These are phyloP conservation scores for Vickermania spadyakhi DNA, from an alignment of 208 protist genomes.

Conservation along the genomic window DNA sequence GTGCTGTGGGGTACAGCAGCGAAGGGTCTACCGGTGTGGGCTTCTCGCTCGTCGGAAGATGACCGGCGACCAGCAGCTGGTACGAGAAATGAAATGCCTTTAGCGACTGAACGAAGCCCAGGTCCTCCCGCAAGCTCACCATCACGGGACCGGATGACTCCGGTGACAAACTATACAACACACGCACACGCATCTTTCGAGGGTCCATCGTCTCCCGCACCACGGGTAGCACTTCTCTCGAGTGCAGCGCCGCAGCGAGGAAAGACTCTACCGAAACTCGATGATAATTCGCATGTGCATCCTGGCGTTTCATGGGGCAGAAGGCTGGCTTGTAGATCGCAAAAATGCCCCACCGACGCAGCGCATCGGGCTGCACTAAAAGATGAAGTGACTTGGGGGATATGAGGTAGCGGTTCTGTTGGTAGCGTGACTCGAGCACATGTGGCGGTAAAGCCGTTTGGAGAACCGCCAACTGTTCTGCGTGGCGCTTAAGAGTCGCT, in stretches of 20 bases:
- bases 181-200: constrained; percentile 39
- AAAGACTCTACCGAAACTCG: constrained; percentile 76
- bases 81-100: constrained; percentile 47
- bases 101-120: constrained; percentile 34
- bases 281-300: constrained; percentile 68
- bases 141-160: constrained; percentile 72
- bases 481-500: constrained; percentile 43
- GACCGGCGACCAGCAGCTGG: constrained; percentile 68
- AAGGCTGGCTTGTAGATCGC: constrained; percentile 85
- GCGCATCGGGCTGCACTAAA: constrained; percentile 17
- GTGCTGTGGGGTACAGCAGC: neutral
- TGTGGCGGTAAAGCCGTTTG: constrained; percentile 34
- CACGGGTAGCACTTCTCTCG: constrained; percentile 30
- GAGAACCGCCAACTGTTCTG: constrained; percentile 34
- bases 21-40: neutral
- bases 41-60: constrained; percentile 14
- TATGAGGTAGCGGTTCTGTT: constrained; percentile 74
- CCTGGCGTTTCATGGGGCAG: constrained; percentile 71
- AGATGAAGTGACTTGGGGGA: constrained; percentile 61
- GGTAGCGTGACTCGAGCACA: constrained; percentile 57
- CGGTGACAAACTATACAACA: constrained; percentile 61
- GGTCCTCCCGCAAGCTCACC: constrained; percentile 38
- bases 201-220: constrained; percentile 16
- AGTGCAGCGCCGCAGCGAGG: constrained; percentile 48
- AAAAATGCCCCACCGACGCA: constrained; percentile 45